Conservation (phyloP, 169 alveolate genomes). For the Plasmodium billcollinsi region DNA sequence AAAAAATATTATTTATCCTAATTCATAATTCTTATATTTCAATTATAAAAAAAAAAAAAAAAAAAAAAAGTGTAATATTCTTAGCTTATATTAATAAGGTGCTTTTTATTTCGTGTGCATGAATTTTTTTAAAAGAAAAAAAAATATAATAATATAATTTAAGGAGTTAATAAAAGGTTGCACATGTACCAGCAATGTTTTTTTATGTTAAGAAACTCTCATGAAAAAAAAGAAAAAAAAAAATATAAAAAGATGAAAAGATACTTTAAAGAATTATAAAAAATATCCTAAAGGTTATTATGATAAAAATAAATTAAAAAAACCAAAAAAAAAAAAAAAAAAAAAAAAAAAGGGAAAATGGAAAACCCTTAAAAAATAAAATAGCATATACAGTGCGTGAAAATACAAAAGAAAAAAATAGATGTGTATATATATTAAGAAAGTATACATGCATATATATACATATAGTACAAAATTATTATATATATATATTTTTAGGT, state of each 20-base stretch:
- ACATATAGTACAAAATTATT: too few relatives aligned
- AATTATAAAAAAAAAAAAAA: background rate
- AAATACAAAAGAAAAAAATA: too few relatives aligned
- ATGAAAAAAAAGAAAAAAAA: constrained; percentile 14
- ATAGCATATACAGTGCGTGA: too few relatives aligned
- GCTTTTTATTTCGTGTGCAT: constrained; percentile 51
- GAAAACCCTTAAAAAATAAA: too few relatives aligned
- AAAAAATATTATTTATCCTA: background rate
- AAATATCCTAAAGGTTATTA: background rate
- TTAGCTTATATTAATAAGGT: constrained; percentile 12
- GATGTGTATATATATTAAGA: too few relatives aligned
- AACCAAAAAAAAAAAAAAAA: too few relatives aligned
- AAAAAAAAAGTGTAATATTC: constrained; percentile 10
- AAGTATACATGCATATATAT: too few relatives aligned
- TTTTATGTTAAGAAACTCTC: constrained; percentile 9
- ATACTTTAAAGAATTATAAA: background rate
- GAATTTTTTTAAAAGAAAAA: constrained; percentile 23
- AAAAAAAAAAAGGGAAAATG: too few relatives aligned
- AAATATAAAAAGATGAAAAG: background rate
- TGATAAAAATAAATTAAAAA: too few relatives aligned
- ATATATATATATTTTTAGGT: too few relatives aligned
- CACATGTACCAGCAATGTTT: constrained; percentile 34
- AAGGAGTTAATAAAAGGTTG: constrained; percentile 12
- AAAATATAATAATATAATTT: constrained; percentile 3
- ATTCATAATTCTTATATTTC: constrained; percentile 2